phyloP scores from a whole-genome alignment of 805 yeast genomes.

The Cyberlindnera maclurae region DNA sequence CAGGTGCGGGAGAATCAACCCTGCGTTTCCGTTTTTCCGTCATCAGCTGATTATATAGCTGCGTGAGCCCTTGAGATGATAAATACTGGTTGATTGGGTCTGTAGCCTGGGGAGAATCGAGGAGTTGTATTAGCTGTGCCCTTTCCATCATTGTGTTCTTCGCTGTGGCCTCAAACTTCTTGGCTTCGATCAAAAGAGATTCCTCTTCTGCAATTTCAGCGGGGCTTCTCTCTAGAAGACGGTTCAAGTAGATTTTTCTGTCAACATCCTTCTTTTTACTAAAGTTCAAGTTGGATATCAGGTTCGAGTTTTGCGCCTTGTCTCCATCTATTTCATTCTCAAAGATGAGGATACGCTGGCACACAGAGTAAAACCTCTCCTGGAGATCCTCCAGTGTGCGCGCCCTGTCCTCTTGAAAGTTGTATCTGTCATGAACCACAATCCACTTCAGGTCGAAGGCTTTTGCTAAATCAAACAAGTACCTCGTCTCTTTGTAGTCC shows the following conservation, averaged over 20 bases:
- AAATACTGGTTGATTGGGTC: slow-evolving; percentile 70
- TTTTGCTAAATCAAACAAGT: slow-evolving; percentile 66
- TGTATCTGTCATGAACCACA: slow-evolving; percentile 56
- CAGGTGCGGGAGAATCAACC: slow-evolving; percentile 32
- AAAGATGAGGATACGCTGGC: slow-evolving; percentile 44
- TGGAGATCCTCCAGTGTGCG: slow-evolving; percentile 75
- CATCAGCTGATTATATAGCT: slow-evolving; percentile 74
- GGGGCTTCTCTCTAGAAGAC: slow-evolving; percentile 76
- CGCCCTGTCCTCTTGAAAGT: slow-evolving; percentile 17
- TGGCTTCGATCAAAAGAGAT: slow-evolving; percentile 84
- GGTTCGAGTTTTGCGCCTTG: slow-evolving; percentile 39
- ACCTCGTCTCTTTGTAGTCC: slow-evolving; percentile 71
- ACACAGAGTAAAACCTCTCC: slow-evolving; percentile 68
- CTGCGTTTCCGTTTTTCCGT: slow-evolving; percentile 54
- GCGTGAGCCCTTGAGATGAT: slow-evolving; percentile 85
- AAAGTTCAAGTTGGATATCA: slow-evolving; percentile 60
- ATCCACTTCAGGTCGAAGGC: slow-evolving; percentile 51
- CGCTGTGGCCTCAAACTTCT: slow-evolving; percentile 87
- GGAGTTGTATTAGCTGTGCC: slow-evolving; percentile 62
- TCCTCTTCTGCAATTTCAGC: slow-evolving; percentile 98
- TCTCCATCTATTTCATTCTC: slow-evolving; percentile 31
- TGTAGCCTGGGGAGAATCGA: slow-evolving; percentile 81
- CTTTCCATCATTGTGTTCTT: slow-evolving; percentile 83
- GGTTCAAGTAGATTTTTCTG: slow-evolving; percentile 73
- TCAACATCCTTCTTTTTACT: slow-evolving; percentile 66